Base-by-base conservation (phyloP, 352 stramenopile species). In the Phytophthora idaei region DNA sequence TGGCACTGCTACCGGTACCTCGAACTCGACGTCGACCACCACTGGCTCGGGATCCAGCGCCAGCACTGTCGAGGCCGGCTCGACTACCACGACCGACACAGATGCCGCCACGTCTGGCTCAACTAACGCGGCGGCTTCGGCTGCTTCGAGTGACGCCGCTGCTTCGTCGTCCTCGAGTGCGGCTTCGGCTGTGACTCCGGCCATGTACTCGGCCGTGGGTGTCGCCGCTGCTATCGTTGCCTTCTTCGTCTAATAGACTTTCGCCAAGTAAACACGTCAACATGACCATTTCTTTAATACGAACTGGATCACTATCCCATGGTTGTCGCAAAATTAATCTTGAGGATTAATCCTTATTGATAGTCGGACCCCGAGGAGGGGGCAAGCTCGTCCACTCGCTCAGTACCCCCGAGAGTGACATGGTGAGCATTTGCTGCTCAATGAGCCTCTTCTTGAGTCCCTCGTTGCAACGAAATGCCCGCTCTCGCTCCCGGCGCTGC, bases 201-300 rank as follows among this genome's bases (percentile, higher is more conserved):
- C 44, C 4, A 41, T 71, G 21, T 74, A 64, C 61, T 71, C 67
- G 45, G 55, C 61, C 5, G 49, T 70, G 4, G 54, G 61, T 15
- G 47, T 65, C 7, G 48, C 51, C 17, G 31, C 61, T 56, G 42
- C 55, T 11, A 21, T 74, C 8, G 67, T 47, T 10, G 29, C 55
- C 9, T 74, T 62, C 67, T 64, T 71, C 55, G 4, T 71, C 27
- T 74, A 21, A 21, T 21, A 74, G 56, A 67, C 39, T 48, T 14
- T 45, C n/a, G 17, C 50, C 51, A 48, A 34, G 17, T 66, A 52
- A 37, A 46, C 21, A 47, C 32, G 15, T 57, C 39, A 63, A 51
- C 44, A 64, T 52, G 27, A 64, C 27, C 10, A 56, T 63, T 56
- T 29, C 32, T 34, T 63, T 17, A 21, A 55, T 10, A 58, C 36